Evolutionary conservation across 345 rosid species (phyloP).

Genomic region (Citrus reticulata): DNA sequence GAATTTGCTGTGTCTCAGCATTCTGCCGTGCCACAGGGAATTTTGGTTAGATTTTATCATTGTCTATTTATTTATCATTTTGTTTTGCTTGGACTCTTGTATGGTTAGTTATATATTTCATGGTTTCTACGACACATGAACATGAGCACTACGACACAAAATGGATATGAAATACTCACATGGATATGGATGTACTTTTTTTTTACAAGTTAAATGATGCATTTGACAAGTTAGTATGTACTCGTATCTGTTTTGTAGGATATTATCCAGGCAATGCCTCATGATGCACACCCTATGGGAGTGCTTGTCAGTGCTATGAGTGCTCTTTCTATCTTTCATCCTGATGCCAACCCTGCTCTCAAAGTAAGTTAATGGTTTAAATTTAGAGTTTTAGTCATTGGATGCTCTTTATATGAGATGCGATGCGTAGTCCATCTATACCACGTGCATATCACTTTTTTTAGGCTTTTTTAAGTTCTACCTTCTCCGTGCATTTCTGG

Average conservation of each 20-base stretch:
- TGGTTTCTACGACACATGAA: background rate
- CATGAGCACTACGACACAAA: background rate
- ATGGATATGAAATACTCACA: background rate
- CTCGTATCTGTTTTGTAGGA: conserved; percentile 50
- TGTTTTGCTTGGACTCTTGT: background rate
- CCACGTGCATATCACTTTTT: background rate
- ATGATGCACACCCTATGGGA: conserved; percentile 99
- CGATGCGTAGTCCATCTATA: background rate
- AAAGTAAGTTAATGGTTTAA: conserved; percentile 49
- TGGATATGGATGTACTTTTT: background rate
- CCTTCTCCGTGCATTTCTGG: background rate
- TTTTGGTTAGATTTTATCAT: conserved; percentile 49
- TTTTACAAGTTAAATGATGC: background rate
- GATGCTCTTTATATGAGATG: conserved; percentile 4
- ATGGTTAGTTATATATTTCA: background rate
- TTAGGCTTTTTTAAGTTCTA: background rate
- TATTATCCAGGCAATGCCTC: conserved; percentile 95
- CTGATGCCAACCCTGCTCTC: conserved; percentile 99
- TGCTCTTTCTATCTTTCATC: conserved; percentile 95
- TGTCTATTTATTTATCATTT: background rate
- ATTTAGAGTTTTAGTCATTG: background rate
- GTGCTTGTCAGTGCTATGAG: conserved; percentile 96
- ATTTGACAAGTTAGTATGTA: background rate
- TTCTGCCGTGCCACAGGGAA: conserved; percentile 95
- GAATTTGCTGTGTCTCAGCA: conserved; percentile 90